Evolutionary conservation across 495 filamentous ascomycete genomes (phyloP).

Genomic region (Beverwykella pulmonaria): DNA sequence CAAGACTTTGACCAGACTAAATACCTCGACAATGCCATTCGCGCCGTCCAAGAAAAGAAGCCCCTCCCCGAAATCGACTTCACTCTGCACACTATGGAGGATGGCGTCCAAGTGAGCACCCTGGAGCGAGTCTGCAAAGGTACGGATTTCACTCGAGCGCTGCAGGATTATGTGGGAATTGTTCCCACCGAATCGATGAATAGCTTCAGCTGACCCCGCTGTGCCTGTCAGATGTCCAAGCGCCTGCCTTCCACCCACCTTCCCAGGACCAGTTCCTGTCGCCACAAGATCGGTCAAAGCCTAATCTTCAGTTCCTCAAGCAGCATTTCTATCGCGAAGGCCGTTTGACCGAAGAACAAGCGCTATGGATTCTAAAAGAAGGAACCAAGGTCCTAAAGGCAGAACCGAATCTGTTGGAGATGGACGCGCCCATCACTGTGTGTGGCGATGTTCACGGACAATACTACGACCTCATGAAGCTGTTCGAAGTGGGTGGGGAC

Average conservation of each 20-base stretch:
- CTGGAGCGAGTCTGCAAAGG: slow-evolving; percentile 96
- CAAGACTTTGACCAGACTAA: slow-evolving; percentile 35
- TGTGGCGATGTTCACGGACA: slow-evolving; percentile 98
- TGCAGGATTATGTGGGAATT: not conserved
- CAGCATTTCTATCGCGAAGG: slow-evolving; percentile 98
- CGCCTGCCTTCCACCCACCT: slow-evolving; percentile 87
- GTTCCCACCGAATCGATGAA: not conserved
- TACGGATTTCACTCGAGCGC: slow-evolving; percentile 48
- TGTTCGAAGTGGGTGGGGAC: slow-evolving; percentile 97
- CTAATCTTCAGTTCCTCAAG: slow-evolving; percentile 91
- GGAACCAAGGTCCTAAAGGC: slow-evolving; percentile 80
- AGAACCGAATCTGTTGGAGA: slow-evolving; percentile 95
- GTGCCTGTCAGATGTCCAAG: slow-evolving; percentile 78
- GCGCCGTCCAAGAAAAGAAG: slow-evolving; percentile 88
- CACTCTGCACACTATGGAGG: slow-evolving; percentile 96
- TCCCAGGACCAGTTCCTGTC: slow-evolving; percentile 79
- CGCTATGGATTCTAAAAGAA: slow-evolving; percentile 86
- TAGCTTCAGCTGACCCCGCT: slow-evolving; percentile 34
- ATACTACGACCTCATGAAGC: slow-evolving; percentile 99
- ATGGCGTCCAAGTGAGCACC: slow-evolving; percentile 92
- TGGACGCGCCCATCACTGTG: slow-evolving; percentile 99
- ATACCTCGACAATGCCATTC: slow-evolving; percentile 53
- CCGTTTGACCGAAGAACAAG: slow-evolving; percentile 93
- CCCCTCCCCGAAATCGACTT: slow-evolving; percentile 98
- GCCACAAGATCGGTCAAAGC: slow-evolving; percentile 81